phyloP scores from a whole-genome alignment of 192 early-diverging fungal genomes.

The Backusella parvicylindrica region DNA sequence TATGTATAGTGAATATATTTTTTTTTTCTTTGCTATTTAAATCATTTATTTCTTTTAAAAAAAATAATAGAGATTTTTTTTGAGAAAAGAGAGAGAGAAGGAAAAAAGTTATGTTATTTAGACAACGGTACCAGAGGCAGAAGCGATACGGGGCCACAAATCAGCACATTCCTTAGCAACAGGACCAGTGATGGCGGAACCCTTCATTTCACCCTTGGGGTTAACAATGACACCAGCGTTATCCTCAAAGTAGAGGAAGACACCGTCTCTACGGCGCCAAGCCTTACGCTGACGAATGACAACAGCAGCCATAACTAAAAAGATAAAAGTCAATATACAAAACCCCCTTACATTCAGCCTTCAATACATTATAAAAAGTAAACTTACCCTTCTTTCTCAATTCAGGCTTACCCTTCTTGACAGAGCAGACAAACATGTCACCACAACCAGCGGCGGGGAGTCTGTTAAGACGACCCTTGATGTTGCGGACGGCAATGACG shows the following conservation, averaged over 20 bases:
- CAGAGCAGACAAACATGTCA: slow-evolving; percentile 99
- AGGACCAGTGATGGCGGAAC: slow-evolving; percentile 97
- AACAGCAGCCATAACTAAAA: slow-evolving; percentile 96
- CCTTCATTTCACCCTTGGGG: slow-evolving; percentile 30
- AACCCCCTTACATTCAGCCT: no score
- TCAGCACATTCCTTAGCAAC: slow-evolving; percentile 99
- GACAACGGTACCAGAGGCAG: slow-evolving; percentile 74
- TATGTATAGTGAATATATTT: no score
- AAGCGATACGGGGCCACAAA: slow-evolving; percentile 99
- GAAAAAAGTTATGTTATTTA: slow-evolving; percentile 8
- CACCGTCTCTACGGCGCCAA: slow-evolving; percentile 98
- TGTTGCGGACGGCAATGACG: slow-evolving; percentile 96
- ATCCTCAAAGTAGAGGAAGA: slow-evolving; percentile 99
- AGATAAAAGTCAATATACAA: no score
- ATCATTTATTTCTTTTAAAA: no score
- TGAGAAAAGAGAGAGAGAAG: not conserved
- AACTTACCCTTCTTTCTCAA: slow-evolving; percentile 96
- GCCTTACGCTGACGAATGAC: slow-evolving; percentile 99
- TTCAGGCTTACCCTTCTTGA: slow-evolving; percentile 99
- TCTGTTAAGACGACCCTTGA: slow-evolving; percentile 94
- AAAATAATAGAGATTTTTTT: no score
- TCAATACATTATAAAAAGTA: not conserved
- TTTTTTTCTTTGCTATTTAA: no score
- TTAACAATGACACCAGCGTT: slow-evolving; percentile 99
- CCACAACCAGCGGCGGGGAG: slow-evolving; percentile 97